Conservation (phyloP, 179 eudicot genomes). For the Beta corolliflora region DNA sequence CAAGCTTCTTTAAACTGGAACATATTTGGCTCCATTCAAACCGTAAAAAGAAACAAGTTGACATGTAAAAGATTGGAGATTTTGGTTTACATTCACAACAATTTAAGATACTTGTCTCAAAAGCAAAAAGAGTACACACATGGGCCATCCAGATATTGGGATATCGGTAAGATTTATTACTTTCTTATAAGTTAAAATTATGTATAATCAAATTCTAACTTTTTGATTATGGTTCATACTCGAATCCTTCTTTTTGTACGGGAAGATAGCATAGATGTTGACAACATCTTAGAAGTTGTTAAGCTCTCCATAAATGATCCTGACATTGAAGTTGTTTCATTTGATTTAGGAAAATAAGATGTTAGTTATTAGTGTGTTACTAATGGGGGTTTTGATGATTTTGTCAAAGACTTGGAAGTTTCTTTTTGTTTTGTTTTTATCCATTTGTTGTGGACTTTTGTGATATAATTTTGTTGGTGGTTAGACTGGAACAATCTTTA, state of each 20-base stretch:
- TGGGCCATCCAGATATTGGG: background rate
- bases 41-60: constrained; percentile 6
- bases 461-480: too few species aligned
- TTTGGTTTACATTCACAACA: constrained; percentile 9
- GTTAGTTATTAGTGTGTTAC: background rate
- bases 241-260: too few species aligned
- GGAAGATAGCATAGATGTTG: too few species aligned
- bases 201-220: background rate
- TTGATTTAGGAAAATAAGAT: background rate
- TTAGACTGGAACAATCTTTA: background rate
- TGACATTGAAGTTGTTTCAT: too few species aligned
- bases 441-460: too few species aligned
- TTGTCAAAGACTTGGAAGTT: too few species aligned
- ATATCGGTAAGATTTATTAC: constrained; percentile 5
- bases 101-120: background rate
- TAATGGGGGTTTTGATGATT: too few species aligned
- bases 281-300: too few species aligned
- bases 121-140: background rate
- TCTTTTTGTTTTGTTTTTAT: too few species aligned
- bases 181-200: too few species aligned
- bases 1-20: background rate
- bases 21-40: constrained; percentile 10
- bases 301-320: too few species aligned
- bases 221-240: background rate
- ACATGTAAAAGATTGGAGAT: background rate